Conservation (phyloP, 2,329 filamentous ascomycete genomes). For the Colletotrichum sublineola region DNA sequence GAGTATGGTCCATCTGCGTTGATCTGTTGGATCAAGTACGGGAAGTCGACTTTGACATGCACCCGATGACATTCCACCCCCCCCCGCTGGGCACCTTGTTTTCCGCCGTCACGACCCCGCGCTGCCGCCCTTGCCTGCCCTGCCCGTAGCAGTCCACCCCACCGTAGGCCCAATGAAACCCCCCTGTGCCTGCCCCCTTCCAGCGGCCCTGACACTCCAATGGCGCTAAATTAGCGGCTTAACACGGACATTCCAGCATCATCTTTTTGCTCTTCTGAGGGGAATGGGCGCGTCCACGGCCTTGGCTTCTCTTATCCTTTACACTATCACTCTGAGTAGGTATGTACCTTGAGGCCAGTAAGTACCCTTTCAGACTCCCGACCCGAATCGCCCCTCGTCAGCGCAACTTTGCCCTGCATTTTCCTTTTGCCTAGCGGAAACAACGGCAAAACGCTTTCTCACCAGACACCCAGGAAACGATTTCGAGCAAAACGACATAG, state of each 20-base stretch:
- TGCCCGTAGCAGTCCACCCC: background rate
- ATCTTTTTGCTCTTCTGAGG: slow-evolving; percentile 3
- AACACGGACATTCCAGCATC: slow-evolving; percentile 39
- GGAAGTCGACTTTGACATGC: background rate
- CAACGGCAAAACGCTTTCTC: background rate
- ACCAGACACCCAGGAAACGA: background rate
- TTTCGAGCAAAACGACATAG: background rate
- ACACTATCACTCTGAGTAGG: no score
- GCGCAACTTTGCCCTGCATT: slow-evolving; percentile 13
- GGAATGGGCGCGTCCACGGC: slow-evolving; percentile 26
- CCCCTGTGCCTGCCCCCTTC: slow-evolving; percentile 7
- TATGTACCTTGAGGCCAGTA: background rate
- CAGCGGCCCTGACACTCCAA: slow-evolving; percentile 29
- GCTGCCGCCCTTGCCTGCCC: background rate
- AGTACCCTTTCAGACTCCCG: background rate
- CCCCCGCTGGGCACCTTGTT: background rate
- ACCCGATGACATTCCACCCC: background rate
- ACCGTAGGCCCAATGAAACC: background rate
- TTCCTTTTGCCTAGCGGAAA: background rate
- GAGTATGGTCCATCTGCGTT: background rate
- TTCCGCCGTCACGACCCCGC: slow-evolving; percentile 7
- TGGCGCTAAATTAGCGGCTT: slow-evolving; percentile 30
- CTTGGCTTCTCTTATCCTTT: background rate
- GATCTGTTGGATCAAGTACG: background rate
- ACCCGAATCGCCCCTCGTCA: slow-evolving; percentile 7